Evolutionary conservation across 2,329 filamentous ascomycete genomes (phyloP).

Genomic region (Macrophomina tecta): DNA sequence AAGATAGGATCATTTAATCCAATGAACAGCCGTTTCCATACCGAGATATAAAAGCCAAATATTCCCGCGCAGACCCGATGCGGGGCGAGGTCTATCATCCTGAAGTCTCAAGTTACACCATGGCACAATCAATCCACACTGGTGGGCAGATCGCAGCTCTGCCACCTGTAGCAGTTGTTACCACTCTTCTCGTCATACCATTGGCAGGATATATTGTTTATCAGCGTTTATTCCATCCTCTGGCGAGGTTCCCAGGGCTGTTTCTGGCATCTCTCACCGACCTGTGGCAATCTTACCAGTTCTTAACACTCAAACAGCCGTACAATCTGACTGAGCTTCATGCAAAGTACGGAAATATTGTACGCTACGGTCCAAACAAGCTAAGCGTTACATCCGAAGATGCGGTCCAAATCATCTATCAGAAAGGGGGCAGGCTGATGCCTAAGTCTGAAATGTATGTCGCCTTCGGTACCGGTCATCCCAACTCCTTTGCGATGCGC

Average conservation of each 20-base stretch:
- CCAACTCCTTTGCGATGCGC: constrained; percentile 44
- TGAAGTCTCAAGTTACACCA: neutral
- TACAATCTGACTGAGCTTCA: constrained; percentile 37
- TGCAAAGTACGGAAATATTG: constrained; percentile 36
- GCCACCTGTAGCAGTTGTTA: neutral
- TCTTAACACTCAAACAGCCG: constrained; percentile 35
- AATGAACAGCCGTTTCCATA: too few species aligned
- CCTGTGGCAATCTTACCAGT: constrained; percentile 40
- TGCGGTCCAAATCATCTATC: constrained; percentile 39
- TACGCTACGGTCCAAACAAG: constrained; percentile 41
- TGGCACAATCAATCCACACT: neutral
- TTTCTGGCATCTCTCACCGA: constrained; percentile 42
- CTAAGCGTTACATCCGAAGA: constrained; percentile 39
- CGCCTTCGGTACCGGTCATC: constrained; percentile 39
- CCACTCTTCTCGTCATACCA: neutral
- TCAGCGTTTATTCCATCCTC: constrained; percentile 36
- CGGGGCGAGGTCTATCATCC: too few species aligned
- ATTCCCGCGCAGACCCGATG: too few species aligned
- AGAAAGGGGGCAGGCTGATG: constrained; percentile 37
- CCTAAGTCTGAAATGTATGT: constrained; percentile 47
- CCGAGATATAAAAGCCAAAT: too few species aligned
- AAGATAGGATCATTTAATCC: too few species aligned
- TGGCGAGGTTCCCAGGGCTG: constrained; percentile 40
- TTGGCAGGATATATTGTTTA: constrained; percentile 31
- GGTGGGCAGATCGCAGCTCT: neutral